A percentile compares a stretch with the other conserved stretches of the same genome.
phyloP scores from a whole-genome alignment of 306 rosid species.

The Prunus armeniaca region DNA sequence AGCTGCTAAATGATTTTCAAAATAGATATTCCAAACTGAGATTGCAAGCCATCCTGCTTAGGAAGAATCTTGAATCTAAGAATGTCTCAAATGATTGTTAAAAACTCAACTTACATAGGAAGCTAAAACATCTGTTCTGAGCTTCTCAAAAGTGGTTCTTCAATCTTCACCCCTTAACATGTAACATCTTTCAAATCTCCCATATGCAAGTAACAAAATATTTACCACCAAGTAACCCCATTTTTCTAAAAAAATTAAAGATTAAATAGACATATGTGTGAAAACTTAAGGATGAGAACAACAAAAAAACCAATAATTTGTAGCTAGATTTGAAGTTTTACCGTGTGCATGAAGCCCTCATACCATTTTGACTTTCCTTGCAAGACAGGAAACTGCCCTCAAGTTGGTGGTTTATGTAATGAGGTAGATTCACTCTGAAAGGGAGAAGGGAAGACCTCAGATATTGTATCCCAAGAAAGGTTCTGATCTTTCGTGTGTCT shows the following conservation, averaged over 20 bases:
- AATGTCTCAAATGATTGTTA: neutral
- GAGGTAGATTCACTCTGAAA: conserved; percentile 37
- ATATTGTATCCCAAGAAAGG: conserved; percentile 52
- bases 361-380: neutral
- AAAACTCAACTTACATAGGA: neutral
- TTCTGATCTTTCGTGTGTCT: conserved; percentile 41
- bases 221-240: neutral
- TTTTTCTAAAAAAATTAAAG: neutral
- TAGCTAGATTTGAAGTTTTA: neutral
- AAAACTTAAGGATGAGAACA: neutral
- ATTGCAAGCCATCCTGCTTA: neutral
- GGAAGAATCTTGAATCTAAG: neutral
- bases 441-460: conserved; percentile 47
- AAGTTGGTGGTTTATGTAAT: conserved; percentile 18
- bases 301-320: neutral
- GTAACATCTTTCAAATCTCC: neutral
- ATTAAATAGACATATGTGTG: neutral
- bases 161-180: neutral
- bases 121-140: neutral
- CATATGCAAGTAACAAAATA: neutral
- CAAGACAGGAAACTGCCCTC: neutral
- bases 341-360: neutral
- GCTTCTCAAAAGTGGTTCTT: neutral
- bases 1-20: neutral
- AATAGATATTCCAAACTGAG: neutral